Evolutionary conservation across 2,329 filamentous ascomycete species (phyloP).

Genomic region (Aureobasidium sp.): DNA sequence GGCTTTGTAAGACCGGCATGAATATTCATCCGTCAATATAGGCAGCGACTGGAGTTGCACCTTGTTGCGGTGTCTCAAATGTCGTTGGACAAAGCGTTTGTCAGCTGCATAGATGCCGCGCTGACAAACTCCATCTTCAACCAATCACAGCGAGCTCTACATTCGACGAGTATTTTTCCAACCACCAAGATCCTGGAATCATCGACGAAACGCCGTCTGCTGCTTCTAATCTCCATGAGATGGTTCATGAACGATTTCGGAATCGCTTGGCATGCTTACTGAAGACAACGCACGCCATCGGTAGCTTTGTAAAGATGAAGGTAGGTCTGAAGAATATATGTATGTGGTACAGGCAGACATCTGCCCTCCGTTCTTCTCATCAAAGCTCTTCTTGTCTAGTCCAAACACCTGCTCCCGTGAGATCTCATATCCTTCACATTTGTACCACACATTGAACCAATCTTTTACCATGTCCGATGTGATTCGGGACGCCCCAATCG

Average conservation of each 20-base stretch:
- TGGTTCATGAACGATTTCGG: background rate
- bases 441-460: background rate
- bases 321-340: background rate
- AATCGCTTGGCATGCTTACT: slow-evolving; percentile 2
- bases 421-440: background rate
- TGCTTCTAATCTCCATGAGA: background rate
- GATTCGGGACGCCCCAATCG: slow-evolving; percentile 41
- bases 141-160: background rate
- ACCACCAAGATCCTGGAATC: background rate
- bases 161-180: slow-evolving; percentile 1
- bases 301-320: background rate
- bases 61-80: background rate
- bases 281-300: slow-evolving; percentile 8
- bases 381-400: background rate
- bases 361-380: background rate
- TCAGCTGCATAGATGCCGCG: background rate
- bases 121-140: slow-evolving; percentile 7
- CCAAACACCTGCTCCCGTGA: background rate
- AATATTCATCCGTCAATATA: background rate
- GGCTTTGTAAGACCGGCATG: slow-evolving; percentile 8
- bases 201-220: background rate
- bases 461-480: slow-evolving; percentile 27
- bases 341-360: background rate
- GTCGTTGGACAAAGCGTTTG: background rate
- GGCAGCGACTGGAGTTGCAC: background rate